Percentiles rank a stretch among this genome's conserved stretches.
Conservation (phyloP, 306 rosid genomes). For the Malus fusca region DNA sequence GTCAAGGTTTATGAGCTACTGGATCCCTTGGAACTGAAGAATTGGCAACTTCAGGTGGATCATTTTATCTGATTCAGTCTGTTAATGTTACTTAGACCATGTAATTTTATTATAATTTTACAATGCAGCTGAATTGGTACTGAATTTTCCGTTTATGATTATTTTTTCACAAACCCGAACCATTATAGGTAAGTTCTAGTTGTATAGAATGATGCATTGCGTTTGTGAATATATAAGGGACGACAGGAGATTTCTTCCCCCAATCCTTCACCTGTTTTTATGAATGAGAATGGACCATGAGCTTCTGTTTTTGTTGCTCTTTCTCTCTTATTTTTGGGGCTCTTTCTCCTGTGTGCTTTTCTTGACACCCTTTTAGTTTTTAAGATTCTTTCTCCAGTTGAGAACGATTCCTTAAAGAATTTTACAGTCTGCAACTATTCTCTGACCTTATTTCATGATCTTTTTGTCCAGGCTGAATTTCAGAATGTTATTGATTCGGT, state of each 20-base stretch:
- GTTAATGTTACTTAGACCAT: neutral
- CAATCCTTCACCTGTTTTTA: neutral
- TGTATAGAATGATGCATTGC: neutral
- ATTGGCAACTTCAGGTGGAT: conserved; percentile 93
- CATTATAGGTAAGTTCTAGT: neutral
- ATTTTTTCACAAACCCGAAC: neutral
- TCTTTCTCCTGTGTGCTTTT: neutral
- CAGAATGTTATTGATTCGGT: conserved; percentile 80
- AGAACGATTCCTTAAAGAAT: neutral
- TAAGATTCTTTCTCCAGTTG: neutral
- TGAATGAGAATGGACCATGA: neutral
- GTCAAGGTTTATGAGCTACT: conserved; percentile 43
- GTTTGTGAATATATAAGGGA: neutral
- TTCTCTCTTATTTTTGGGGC: neutral
- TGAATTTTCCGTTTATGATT: neutral
- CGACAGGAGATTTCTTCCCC: neutral
- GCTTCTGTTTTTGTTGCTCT: neutral
- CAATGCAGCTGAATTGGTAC: neutral
- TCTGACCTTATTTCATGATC: neutral
- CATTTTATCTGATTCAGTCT: neutral
- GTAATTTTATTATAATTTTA: neutral
- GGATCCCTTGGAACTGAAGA: conserved; percentile 73
- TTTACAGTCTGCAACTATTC: neutral
- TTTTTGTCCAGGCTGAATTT: conserved; percentile 71
- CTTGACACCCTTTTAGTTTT: neutral